Conservation (phyloP, 192 early-diverging fungal species). For the Tieghemiomyces parasiticus region DNA sequence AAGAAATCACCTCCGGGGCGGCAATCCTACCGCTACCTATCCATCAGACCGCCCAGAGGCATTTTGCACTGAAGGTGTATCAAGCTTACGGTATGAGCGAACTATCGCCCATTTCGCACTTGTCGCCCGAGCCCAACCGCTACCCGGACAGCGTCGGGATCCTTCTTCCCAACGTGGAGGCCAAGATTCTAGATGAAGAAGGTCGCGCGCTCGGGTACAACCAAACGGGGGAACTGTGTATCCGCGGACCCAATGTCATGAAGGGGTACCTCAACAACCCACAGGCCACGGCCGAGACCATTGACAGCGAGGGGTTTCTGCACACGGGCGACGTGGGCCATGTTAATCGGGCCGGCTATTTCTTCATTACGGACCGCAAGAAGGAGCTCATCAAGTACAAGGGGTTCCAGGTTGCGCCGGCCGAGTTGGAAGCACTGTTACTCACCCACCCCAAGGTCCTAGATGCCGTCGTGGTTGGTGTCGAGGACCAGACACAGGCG, state of each 20-base stretch:
- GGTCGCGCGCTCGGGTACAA: conserved; percentile 24
- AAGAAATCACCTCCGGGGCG: conserved; percentile 51
- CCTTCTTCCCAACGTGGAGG: conserved; percentile 18
- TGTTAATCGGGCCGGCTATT: conserved; percentile 43
- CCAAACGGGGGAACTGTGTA: conserved; percentile 66
- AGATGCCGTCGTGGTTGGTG: conserved; percentile 52
- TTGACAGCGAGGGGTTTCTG: conserved; percentile 60
- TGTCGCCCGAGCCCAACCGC: conserved; percentile 10
- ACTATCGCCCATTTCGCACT: conserved; percentile 24
- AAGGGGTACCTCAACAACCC: conserved; percentile 66
- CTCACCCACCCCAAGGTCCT: conserved; percentile 50
- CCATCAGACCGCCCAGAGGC: conserved; percentile 27
- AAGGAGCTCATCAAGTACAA: conserved; percentile 95
- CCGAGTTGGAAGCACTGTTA: conserved; percentile 67
- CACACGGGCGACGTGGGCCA: conserved; percentile 73
- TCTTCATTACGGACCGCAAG: conserved; percentile 53
- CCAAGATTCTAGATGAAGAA: conserved; percentile 32
- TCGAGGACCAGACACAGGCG: conserved; percentile 25
- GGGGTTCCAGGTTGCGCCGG: conserved; percentile 62
- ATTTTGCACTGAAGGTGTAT: conserved; percentile 25
- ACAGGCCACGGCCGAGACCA: conserved; percentile 48
- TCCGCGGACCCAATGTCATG: conserved; percentile 79
- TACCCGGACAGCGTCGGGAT: neutral
- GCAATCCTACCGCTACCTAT: conserved; percentile 66
- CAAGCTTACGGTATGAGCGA: conserved; percentile 60